These are phyloP conservation scores for Sarocladium brachiariae DNA, from an alignment of 2,329 filamentous ascomycete genomes.

Conservation along the genomic window DNA sequence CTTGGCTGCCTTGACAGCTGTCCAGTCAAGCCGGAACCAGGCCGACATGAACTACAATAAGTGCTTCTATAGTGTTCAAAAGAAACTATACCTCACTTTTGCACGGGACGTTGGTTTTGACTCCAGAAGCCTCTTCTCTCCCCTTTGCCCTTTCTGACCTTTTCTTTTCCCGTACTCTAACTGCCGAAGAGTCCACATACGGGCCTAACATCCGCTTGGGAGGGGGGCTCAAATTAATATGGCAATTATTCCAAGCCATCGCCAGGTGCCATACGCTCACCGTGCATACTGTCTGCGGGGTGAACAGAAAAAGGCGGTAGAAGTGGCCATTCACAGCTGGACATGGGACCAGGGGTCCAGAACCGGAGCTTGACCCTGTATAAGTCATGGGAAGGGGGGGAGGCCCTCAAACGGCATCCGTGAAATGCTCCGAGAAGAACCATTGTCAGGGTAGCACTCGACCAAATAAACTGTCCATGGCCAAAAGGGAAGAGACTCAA, in stretches of 20 bases:
- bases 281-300: neutral
- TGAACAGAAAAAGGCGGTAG: neutral
- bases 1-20: conserved; percentile 6
- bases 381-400: neutral
- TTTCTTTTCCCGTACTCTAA: neutral
- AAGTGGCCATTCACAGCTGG: neutral
- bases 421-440: neutral
- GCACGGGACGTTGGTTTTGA: neutral
- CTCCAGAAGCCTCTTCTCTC: neutral
- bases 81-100: too few relatives aligned
- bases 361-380: conserved; percentile 4
- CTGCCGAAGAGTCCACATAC: neutral
- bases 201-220: neutral
- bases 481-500: neutral
- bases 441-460: neutral
- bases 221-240: conserved; percentile 1
- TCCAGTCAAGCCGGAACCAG: neutral
- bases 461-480: neutral
- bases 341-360: neutral
- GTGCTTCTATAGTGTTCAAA: neutral
- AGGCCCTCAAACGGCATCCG: neutral
- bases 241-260: conserved; percentile 6
- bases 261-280: neutral
- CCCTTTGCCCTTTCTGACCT: neutral
- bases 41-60: neutral